A percentile compares a stretch with the other conserved stretches of the same genome.
Evolutionary conservation across 495 filamentous ascomycete genomes (phyloP).

Genomic region (Neurospora sp.): DNA sequence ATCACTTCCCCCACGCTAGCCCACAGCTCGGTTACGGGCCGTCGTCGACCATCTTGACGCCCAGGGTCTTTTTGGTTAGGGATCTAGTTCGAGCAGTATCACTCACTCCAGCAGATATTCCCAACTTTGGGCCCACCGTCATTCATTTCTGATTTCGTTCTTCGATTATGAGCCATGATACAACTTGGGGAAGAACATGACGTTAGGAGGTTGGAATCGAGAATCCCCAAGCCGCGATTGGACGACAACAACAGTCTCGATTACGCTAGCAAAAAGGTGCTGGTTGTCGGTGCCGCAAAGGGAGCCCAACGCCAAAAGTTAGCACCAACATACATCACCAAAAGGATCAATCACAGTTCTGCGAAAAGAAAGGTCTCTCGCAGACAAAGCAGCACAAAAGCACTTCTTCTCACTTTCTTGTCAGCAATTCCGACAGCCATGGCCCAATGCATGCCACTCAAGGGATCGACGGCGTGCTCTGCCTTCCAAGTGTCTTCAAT

Average conservation of each 20-base stretch:
- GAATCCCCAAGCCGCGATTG: background rate
- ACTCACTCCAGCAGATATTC: constrained; percentile 11
- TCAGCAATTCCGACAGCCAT: constrained; percentile 17
- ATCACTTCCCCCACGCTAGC: constrained; percentile 3
- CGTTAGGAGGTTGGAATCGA: background rate
- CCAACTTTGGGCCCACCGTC: background rate
- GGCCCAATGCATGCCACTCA: constrained; percentile 65
- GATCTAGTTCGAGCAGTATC: constrained; percentile 13
- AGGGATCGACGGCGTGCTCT: constrained; percentile 67
- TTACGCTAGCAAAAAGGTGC: background rate
- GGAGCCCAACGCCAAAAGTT: background rate
- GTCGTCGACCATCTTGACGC: constrained; percentile 5
- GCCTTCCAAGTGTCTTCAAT: constrained; percentile 78
- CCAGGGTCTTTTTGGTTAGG: constrained; percentile 20
- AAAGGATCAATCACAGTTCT: constrained; percentile 3
- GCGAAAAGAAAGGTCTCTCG: constrained; percentile 2
- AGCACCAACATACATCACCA: background rate
- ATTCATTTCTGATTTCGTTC: background rate
- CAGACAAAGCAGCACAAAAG: constrained; percentile 3
- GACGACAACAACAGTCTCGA: background rate
- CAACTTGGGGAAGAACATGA: constrained; percentile 14
- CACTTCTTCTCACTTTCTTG: constrained; percentile 11
- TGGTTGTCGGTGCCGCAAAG: background rate
- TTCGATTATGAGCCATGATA: constrained; percentile 18
- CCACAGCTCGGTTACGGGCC: background rate